Conservation (phyloP, 2,329 filamentous ascomycete genomes). For the Pyrenophora tritici-repentis region DNA sequence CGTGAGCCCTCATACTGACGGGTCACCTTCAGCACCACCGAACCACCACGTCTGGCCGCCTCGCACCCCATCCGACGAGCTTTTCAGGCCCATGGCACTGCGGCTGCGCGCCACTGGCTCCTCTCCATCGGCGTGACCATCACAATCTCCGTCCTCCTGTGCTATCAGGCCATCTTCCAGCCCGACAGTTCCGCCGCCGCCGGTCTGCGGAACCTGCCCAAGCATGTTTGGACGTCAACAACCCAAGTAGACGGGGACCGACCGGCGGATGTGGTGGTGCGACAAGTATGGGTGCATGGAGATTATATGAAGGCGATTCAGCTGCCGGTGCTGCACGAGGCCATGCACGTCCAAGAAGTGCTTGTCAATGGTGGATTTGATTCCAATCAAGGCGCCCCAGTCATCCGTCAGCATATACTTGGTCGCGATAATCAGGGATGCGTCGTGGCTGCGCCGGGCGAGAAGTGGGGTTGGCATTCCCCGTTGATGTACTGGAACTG, state of each 20-base stretch:
- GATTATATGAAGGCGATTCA: constrained; percentile 79
- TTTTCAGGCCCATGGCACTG: constrained; percentile 72
- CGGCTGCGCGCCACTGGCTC: constrained; percentile 74
- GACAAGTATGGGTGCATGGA: constrained; percentile 80
- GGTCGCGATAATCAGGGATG: constrained; percentile 27
- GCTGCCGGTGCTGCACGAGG: constrained; percentile 66
- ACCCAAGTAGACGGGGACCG: constrained; percentile 63
- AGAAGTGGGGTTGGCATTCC: constrained; percentile 81
- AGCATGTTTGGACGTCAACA: constrained; percentile 81
- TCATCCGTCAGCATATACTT: constrained; percentile 7
- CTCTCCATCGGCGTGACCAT: constrained; percentile 76
- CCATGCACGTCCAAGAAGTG: constrained; percentile 71
- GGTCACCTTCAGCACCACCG: constrained; percentile 65
- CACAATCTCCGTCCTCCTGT: constrained; percentile 69
- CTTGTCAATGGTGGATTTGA: constrained; percentile 60
- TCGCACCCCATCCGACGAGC: constrained; percentile 67
- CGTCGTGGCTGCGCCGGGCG: constrained; percentile 54
- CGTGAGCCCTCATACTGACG: constrained; percentile 18
- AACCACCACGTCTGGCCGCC: constrained; percentile 68
- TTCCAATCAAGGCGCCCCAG: constrained; percentile 1
- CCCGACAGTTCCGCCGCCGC: constrained; percentile 74
- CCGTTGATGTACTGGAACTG: constrained; percentile 81
- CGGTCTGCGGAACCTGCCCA: constrained; percentile 72
- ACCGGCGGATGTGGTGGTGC: constrained; percentile 73
- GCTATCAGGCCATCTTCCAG: constrained; percentile 77